Conservation (phyloP, 2,329 filamentous ascomycete species). For the Chaetothyriales sp. region DNA sequence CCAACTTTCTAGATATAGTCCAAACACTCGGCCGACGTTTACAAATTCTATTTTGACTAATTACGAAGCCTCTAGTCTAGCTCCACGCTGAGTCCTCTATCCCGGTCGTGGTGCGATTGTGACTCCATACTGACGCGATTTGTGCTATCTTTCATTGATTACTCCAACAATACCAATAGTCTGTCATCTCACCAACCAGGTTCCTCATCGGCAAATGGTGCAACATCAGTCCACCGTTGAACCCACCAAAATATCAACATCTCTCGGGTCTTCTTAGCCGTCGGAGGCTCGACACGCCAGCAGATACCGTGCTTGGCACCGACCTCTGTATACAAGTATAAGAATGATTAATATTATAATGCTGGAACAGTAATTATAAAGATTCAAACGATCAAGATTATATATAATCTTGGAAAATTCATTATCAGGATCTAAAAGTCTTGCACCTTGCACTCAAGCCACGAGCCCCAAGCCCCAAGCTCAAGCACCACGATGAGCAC, state of each 20-base stretch:
- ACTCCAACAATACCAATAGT: conserved; percentile 28
- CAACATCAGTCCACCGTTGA: conserved; percentile 8
- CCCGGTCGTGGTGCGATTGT: neutral
- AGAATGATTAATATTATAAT: too few species aligned
- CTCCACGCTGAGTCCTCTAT: neutral
- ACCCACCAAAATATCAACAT: neutral
- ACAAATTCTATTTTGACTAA: neutral
- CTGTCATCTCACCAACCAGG: conserved; percentile 23
- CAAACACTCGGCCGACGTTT: neutral
- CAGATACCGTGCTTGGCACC: neutral
- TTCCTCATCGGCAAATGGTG: conserved; percentile 22
- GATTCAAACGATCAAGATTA: too few species aligned
- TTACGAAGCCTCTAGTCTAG: neutral
- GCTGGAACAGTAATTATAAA: too few species aligned
- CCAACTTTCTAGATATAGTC: neutral
- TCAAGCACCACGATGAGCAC: conserved; percentile 6
- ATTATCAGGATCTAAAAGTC: neutral
- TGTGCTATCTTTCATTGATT: conserved; percentile 24
- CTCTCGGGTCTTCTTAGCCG: neutral
- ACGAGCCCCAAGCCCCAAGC: neutral
- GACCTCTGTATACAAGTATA: too few species aligned
- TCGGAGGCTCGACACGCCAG: neutral
- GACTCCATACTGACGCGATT: conserved; percentile 21
- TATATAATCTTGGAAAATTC: too few species aligned
- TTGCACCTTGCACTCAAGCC: neutral